A percentile compares a stretch with the other conserved stretches of the same genome.
phyloP scores from a whole-genome alignment of 2,329 filamentous ascomycete genomes.

The Sarocladium oryzae region DNA sequence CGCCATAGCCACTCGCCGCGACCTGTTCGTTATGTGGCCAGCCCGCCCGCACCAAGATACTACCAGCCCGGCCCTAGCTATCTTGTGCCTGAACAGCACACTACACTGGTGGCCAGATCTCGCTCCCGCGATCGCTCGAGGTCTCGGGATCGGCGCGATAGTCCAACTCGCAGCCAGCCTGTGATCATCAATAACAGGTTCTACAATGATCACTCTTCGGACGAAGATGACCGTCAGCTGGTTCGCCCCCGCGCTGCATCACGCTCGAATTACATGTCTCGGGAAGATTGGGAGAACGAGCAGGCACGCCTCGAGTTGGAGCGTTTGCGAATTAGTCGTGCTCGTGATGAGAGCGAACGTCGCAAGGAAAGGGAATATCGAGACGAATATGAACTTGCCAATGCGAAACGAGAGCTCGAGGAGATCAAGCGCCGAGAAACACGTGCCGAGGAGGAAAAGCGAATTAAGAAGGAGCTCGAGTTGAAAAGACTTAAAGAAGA shows the following conservation, averaged over 20 bases:
- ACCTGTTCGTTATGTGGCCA: conserved; percentile 40
- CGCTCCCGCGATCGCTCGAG: conserved; percentile 36
- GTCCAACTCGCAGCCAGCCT: conserved; percentile 25
- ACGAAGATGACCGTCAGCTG: neutral
- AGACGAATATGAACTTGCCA: conserved; percentile 43
- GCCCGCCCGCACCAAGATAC: conserved; percentile 31
- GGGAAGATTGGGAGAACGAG: conserved; percentile 36
- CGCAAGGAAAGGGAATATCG: conserved; percentile 32
- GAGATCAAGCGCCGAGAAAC: conserved; percentile 38
- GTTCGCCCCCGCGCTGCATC: conserved; percentile 11
- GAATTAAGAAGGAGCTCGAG: conserved; percentile 47
- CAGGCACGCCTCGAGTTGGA: conserved; percentile 36
- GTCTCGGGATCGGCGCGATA: conserved; percentile 40
- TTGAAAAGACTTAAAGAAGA: conserved; percentile 41
- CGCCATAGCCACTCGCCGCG: conserved; percentile 33
- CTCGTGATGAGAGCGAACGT: conserved; percentile 30
- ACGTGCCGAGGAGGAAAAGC: conserved; percentile 41
- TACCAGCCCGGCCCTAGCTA: conserved; percentile 37
- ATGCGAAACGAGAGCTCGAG: conserved; percentile 41
- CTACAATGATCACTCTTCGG: conserved; percentile 35
- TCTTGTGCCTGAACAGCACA: conserved; percentile 39
- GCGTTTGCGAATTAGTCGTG: conserved; percentile 34
- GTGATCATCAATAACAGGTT: conserved; percentile 54
- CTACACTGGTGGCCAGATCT: conserved; percentile 36
- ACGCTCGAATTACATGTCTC: conserved; percentile 26